Evolutionary conservation across 495 filamentous ascomycete species (phyloP).

Genomic region (Aspergillus indologenus): DNA sequence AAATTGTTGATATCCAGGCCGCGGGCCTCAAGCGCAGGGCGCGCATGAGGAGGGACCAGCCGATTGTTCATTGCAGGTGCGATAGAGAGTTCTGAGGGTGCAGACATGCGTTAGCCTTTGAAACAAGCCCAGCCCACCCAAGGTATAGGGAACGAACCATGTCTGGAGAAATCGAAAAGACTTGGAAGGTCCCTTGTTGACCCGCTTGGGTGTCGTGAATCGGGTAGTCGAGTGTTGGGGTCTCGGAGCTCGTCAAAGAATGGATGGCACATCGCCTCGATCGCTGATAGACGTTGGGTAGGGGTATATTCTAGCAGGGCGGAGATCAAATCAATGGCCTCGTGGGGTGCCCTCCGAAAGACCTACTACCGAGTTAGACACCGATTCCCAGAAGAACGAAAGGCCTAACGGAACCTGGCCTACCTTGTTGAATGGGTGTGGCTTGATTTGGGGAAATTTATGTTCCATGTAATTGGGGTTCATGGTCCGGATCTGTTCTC

Average conservation of each 20-base stretch:
- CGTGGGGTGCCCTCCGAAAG: constrained; percentile 87
- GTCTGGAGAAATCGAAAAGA: constrained; percentile 90
- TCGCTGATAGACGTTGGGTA: constrained; percentile 86
- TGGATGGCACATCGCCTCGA: constrained; percentile 96
- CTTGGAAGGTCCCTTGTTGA: constrained; percentile 75
- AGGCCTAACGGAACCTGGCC: constrained; percentile 6
- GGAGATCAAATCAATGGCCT: constrained; percentile 94
- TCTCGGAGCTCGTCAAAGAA: constrained; percentile 98
- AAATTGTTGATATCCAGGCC: constrained; percentile 95
- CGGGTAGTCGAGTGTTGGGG: constrained; percentile 80
- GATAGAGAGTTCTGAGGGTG: constrained; percentile 82
- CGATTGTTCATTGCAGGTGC: constrained; percentile 78
- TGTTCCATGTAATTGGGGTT: constrained; percentile 99
- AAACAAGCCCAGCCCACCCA: constrained; percentile 4
- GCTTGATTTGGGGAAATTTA: constrained; percentile 99
- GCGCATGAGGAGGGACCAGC: constrained; percentile 82
- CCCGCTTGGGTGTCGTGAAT: constrained; percentile 82
- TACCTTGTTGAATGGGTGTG: constrained; percentile 96
- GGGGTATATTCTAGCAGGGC: constrained; percentile 94
- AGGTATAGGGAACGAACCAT: constrained; percentile 61
- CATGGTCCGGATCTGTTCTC: constrained; percentile 99
- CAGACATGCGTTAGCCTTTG: constrained; percentile 8
- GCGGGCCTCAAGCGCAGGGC: constrained; percentile 64
- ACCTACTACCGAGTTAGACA: constrained; percentile 53
- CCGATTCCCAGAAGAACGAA: background rate